A percentile compares a stretch with the other conserved stretches of the same genome.
These are phyloP conservation scores for Mycena amicta DNA, from an alignment of 768 basidiomycete species.

Conservation along the genomic window DNA sequence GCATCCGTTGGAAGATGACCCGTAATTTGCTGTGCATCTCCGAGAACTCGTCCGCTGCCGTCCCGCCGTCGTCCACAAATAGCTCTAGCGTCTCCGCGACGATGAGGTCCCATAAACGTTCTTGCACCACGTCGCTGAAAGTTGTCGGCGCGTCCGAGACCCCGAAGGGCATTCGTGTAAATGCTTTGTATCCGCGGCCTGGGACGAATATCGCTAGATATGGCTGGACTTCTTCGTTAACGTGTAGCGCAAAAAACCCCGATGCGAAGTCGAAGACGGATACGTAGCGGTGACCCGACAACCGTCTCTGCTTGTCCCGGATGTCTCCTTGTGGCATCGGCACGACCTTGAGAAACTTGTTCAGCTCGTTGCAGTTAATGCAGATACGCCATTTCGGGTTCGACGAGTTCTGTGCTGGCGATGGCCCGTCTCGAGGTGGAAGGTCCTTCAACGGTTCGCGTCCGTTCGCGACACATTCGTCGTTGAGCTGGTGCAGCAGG, in stretches of 20 bases:
- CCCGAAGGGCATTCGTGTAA: conserved; percentile 40
- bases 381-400: conserved; percentile 38
- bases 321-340: conserved; percentile 41
- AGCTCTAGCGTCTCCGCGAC: conserved; percentile 25
- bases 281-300: conserved; percentile 37
- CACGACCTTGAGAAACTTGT: conserved; percentile 28
- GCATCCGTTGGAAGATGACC: conserved; percentile 28
- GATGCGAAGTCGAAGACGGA: conserved; percentile 38
- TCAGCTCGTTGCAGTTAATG: conserved; percentile 40
- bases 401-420: not conserved
- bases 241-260: conserved; percentile 33
- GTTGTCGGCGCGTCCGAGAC: conserved; percentile 38
- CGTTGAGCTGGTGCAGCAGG: conserved; percentile 34
- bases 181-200: conserved; percentile 37
- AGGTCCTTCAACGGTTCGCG: conserved; percentile 21
- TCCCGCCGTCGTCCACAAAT: conserved; percentile 41
- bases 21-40: conserved; percentile 27
- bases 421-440: conserved; percentile 20
- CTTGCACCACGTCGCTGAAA: conserved; percentile 19
- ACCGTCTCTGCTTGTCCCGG: conserved; percentile 34
- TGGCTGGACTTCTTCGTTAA: conserved; percentile 22
- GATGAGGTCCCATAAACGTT: not conserved
- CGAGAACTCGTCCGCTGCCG: conserved; percentile 33
- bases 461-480: conserved; percentile 31
- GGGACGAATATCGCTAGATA: conserved; percentile 39